Percentiles rank a stretch among this genome's conserved stretches.
Conservation (phyloP, 1,284 basidiomycete genomes). For the Ceratobasidium sp. region DNA sequence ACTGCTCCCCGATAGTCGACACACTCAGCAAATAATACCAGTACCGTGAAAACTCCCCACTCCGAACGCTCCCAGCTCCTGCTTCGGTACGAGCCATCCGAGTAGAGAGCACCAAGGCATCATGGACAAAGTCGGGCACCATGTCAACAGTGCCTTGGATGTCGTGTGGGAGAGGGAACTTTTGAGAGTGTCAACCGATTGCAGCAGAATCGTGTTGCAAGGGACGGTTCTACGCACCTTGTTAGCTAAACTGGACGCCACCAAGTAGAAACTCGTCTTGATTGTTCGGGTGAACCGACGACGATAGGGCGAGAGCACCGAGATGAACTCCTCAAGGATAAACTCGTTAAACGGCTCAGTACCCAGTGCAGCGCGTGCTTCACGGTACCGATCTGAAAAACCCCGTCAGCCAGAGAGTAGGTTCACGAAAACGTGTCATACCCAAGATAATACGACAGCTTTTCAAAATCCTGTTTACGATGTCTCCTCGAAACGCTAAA, state of each 20-base stretch:
- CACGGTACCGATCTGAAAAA: slow-evolving; percentile 52
- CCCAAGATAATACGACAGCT: slow-evolving; percentile 54
- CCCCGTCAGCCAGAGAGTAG: not conserved
- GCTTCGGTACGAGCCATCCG: slow-evolving; percentile 53
- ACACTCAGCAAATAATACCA: slow-evolving; percentile 51
- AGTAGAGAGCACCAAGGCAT: slow-evolving; percentile 54
- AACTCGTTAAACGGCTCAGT: slow-evolving; percentile 51
- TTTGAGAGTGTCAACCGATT: not conserved
- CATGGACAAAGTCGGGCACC: slow-evolving; percentile 53
- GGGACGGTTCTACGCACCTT: not conserved
- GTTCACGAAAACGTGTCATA: slow-evolving; percentile 22
- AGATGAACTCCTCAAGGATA: slow-evolving; percentile 52
- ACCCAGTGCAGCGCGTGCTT: slow-evolving; percentile 54
- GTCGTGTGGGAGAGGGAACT: slow-evolving; percentile 55
- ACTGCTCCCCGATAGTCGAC: slow-evolving; percentile 47
- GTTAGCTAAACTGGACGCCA: slow-evolving; percentile 34
- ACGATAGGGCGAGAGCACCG: slow-evolving; percentile 53
- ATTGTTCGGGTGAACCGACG: slow-evolving; percentile 51
- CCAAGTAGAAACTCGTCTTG: slow-evolving; percentile 52
- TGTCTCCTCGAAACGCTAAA: slow-evolving; percentile 52
- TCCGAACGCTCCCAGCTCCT: slow-evolving; percentile 52
- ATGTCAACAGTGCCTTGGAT: slow-evolving; percentile 51
- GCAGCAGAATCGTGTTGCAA: not conserved
- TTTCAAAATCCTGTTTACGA: slow-evolving; percentile 51
- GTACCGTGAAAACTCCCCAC: slow-evolving; percentile 53